Percentiles rank a stretch among this genome's conserved stretches.
These are phyloP conservation scores for Lenwebbia sp. DNA, from an alignment of 345 rosid species.

Conservation along the genomic window DNA sequence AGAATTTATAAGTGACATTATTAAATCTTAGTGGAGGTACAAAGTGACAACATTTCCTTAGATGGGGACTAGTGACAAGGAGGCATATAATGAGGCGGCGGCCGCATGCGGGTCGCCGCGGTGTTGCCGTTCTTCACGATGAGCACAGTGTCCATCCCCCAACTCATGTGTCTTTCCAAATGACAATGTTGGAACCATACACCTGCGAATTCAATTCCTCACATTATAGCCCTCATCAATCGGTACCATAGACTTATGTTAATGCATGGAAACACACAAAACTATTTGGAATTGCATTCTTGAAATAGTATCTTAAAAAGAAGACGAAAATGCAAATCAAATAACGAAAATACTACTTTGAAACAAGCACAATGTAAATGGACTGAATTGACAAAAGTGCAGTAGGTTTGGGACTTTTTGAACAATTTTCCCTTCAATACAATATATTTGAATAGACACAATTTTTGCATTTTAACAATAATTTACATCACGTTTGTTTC, in stretches of 20 bases:
- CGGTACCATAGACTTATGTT: background rate
- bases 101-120: background rate
- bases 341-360: no score
- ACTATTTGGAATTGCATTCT: background rate
- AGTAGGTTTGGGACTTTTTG: no score
- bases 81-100: background rate
- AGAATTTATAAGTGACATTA: background rate
- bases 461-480: no score
- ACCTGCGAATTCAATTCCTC: background rate
- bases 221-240: background rate
- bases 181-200: background rate
- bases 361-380: no score
- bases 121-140: background rate
- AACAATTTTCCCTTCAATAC: no score
- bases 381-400: no score
- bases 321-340: no score
- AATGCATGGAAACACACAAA: background rate
- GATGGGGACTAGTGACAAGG: background rate
- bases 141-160: slow-evolving; percentile 9
- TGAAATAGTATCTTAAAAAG: background rate
- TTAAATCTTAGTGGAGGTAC: background rate
- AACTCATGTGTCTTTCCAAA: background rate
- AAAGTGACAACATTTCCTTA: background rate
- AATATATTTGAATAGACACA: no score
- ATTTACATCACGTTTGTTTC: no score